Conservation (phyloP, 768 basidiomycete species). For the Strobilomyces echinocephalus region DNA sequence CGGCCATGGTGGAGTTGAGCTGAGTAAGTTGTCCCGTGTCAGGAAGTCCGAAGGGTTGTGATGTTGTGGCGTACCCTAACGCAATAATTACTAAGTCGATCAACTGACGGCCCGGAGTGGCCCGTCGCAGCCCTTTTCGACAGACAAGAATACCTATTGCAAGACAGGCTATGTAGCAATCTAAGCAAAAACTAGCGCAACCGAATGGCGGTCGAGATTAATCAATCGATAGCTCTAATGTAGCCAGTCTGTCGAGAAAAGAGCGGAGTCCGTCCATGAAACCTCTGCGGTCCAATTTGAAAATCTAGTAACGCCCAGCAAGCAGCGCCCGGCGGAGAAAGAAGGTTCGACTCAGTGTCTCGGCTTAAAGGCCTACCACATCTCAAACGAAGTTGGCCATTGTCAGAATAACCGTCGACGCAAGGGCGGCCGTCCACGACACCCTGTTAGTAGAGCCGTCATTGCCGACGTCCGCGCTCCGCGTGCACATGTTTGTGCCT, state of each 20-base stretch:
- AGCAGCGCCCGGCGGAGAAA: background rate
- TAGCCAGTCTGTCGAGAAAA: background rate
- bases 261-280: background rate
- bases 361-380: background rate
- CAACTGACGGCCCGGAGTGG: background rate
- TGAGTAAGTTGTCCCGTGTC: too few species aligned
- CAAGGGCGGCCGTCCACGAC: constrained; percentile 9
- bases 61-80: constrained; percentile 11
- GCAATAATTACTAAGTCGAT: constrained; percentile 10
- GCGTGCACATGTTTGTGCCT: constrained; percentile 18
- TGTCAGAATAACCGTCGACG: constrained; percentile 1
- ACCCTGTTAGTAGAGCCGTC: background rate
- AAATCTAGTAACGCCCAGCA: background rate
- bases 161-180: constrained; percentile 15
- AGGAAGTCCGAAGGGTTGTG: background rate
- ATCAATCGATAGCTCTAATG: constrained; percentile 4
- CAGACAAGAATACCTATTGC: too few species aligned
- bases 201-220: background rate
- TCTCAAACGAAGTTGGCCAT: constrained; percentile 8
- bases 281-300: background rate
- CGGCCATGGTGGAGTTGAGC: constrained; percentile 13
- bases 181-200: constrained; percentile 4
- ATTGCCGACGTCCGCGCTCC: constrained; percentile 5
- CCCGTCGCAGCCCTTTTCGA: background rate
- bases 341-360: background rate